Evolutionary conservation across 768 basidiomycete genomes (phyloP).

Genomic region (Amyloporia xantha): DNA sequence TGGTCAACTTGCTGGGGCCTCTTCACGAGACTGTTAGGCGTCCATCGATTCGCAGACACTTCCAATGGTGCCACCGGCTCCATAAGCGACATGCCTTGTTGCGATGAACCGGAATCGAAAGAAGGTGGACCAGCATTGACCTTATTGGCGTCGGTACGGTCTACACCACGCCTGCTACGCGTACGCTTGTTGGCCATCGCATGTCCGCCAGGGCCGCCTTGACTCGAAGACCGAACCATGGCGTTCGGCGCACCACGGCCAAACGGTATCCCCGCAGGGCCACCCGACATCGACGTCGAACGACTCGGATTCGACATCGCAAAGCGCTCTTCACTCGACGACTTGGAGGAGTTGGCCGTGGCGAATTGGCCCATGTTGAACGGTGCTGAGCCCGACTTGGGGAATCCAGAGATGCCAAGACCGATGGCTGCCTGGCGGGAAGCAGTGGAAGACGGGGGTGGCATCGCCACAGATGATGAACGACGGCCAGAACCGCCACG

Average conservation of each 20-base stretch:
- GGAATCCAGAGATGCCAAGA: constrained; percentile 34
- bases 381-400: constrained; percentile 28
- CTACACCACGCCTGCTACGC: constrained; percentile 80
- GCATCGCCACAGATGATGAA: constrained; percentile 39
- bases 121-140: constrained; percentile 25
- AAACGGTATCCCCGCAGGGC: constrained; percentile 40
- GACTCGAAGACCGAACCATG: constrained; percentile 58
- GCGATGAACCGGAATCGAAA: constrained; percentile 19
- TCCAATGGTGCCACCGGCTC: constrained; percentile 79
- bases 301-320: constrained; percentile 39
- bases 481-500: constrained; percentile 65
- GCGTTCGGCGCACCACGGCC: constrained; percentile 39
- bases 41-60: constrained; percentile 80
- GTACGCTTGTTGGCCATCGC: constrained; percentile 51
- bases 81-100: constrained; percentile 23
- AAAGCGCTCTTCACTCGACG: constrained; percentile 69
- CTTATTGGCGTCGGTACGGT: constrained; percentile 55
- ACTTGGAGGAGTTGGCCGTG: constrained; percentile 41
- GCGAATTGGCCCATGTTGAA: constrained; percentile 68
- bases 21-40: constrained; percentile 33
- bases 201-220: constrained; percentile 40
- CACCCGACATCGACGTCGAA: constrained; percentile 50
- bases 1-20: constrained; percentile 41
- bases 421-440: constrained; percentile 44
- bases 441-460: constrained; percentile 27